These are phyloP conservation scores for Botryotinia globosa DNA, from an alignment of 2,329 filamentous ascomycete genomes.

Conservation along the genomic window DNA sequence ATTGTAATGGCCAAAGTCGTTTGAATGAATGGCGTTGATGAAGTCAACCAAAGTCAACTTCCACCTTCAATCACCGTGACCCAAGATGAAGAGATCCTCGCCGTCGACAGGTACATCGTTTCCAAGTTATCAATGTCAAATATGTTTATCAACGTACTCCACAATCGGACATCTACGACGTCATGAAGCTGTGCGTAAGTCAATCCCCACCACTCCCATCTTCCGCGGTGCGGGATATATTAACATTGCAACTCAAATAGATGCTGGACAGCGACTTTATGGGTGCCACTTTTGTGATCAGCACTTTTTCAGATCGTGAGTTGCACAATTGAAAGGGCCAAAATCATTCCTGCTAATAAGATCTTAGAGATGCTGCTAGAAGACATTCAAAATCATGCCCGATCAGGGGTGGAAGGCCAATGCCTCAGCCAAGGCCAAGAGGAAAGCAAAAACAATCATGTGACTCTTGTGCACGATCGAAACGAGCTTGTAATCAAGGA, in stretches of 20 bases:
- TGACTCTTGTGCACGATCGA: constrained; percentile 18
- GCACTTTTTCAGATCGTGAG: constrained; percentile 15
- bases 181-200: constrained; percentile 19
- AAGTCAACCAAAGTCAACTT: not conserved
- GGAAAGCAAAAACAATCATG: constrained; percentile 20
- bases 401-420: constrained; percentile 5
- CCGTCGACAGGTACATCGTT: not conserved
- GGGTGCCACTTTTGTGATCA: constrained; percentile 13
- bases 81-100: constrained; percentile 9
- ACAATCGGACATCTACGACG: constrained; percentile 16
- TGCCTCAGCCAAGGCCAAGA: constrained; percentile 12
- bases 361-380: constrained; percentile 15
- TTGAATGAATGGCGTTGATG: not conserved
- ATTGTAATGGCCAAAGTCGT: not conserved
- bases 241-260: not conserved
- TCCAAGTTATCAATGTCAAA: constrained; percentile 12
- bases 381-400: constrained; percentile 19
- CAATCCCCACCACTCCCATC: not conserved
- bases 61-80: not conserved
- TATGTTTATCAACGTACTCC: constrained; percentile 17
- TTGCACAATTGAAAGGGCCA: not conserved
- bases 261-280: constrained; percentile 2
- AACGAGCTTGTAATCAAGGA: constrained; percentile 15
- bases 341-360: not conserved
- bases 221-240: not conserved